Evolutionary conservation across 2,329 filamentous ascomycete species (phyloP), one percentile per base, ranked within the genome.

Genomic region (Cytospora mali): DNA sequence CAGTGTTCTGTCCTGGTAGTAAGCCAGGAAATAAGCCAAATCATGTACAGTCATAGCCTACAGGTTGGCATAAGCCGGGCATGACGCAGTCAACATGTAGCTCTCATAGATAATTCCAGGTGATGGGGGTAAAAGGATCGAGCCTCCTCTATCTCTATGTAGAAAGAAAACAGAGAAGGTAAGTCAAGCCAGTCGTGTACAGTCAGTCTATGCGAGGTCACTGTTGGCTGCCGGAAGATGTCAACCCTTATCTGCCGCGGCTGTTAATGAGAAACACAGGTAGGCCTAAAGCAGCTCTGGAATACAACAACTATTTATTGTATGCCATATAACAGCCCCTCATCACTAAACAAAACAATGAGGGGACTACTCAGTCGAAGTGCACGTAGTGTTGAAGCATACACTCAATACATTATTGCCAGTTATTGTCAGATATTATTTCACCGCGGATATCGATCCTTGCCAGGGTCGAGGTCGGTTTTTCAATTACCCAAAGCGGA

Each of bases 401-500:
- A 18, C 35, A 18, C 14, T 18, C 16, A 18, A 5, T 39, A 39
- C 16, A 31, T 5, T 31, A 31, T 10, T 18, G 35, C 9, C 35
- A 6, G 35, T 39, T 7, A n/a, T 33, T 6, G 21, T 13, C 16
- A n/a, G 16, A n/a, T 23, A 21, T 13, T 23, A 13, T 46, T 9
- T 13, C 42, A 46, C 4, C 5, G n/a, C 21, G 9, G 42, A 46
- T 13, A 21, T 46, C n/a, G n/a, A 46, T 9, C n/a, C n/a, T 46
- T n/a, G 58, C 21, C 50, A 35, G 50, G 58, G 50, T 60, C 39
- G 50, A 60, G 25, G 58, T 60, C 50, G 58, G 58, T 48, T 60
- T 60, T 60, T 60, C 46, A 54, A 29, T 54, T 60, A 54, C 51
- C 58, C 58, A 60, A 60, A 60, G 58, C 58, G 58, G 58, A 51